Evolutionary conservation across 768 basidiomycete genomes (phyloP).

Genomic region (Tephrocybe sp.): DNA sequence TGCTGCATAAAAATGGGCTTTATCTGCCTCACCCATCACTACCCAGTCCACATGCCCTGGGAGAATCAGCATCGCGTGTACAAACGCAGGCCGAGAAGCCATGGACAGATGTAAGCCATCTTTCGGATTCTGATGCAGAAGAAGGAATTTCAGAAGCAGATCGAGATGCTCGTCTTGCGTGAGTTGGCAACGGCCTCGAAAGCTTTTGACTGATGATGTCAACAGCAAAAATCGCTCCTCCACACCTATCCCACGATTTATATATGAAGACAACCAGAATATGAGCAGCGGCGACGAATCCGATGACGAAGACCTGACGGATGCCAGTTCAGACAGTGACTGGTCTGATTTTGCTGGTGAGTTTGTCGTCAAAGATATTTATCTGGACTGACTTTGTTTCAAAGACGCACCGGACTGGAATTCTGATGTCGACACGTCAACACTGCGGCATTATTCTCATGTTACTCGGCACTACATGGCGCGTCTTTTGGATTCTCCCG

Average conservation of each 20-base stretch:
- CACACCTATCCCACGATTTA: conserved; percentile 33
- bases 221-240: conserved; percentile 51
- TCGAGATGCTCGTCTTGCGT: conserved; percentile 73
- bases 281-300: conserved; percentile 77
- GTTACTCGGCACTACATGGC: conserved; percentile 48
- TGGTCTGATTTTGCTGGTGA: conserved; percentile 47
- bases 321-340: conserved; percentile 45
- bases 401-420: conserved; percentile 16
- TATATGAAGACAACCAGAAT: conserved; percentile 44
- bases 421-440: conserved; percentile 18
- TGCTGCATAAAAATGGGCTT: conserved; percentile 45
- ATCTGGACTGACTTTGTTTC: not conserved
- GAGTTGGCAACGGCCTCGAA: conserved; percentile 23
- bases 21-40: conserved; percentile 39
- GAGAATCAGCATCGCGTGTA: not conserved
- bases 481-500: conserved; percentile 29
- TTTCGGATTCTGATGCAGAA: conserved; percentile 68
- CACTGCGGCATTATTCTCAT: conserved; percentile 46
- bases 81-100: conserved; percentile 3
- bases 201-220: not conserved
- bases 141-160: conserved; percentile 61
- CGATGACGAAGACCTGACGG: conserved; percentile 69
- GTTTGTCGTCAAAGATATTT: conserved; percentile 5
- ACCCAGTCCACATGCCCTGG: conserved; percentile 9
- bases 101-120: conserved; percentile 21